A percentile compares a stretch with the other conserved stretches of the same genome.
phyloP scores from a whole-genome alignment of 2,329 filamentous ascomycete genomes.

The Xylariaceae sp. region DNA sequence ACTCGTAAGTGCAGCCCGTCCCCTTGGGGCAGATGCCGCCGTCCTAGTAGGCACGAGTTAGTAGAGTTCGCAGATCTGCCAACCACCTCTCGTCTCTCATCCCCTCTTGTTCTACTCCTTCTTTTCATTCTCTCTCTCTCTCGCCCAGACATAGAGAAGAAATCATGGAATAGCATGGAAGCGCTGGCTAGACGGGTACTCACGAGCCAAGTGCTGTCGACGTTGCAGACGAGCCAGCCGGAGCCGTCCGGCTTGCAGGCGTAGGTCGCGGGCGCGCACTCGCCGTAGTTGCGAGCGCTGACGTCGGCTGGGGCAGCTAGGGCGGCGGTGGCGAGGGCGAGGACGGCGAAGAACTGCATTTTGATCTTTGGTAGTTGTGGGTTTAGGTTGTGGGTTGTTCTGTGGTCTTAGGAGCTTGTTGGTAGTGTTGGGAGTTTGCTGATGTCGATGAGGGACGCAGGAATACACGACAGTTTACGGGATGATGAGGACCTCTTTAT shows the following conservation, averaged over 20 bases:
- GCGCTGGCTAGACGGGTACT: constrained; percentile 1
- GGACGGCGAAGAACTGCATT: constrained; percentile 23
- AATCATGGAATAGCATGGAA: not conserved
- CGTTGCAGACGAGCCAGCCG: constrained; percentile 27
- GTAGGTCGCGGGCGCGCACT: constrained; percentile 22
- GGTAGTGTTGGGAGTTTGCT: not conserved
- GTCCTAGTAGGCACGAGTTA: constrained; percentile 14
- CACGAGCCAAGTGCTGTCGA: constrained; percentile 23
- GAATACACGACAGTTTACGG: not conserved
- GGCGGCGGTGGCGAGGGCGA: constrained; percentile 14
- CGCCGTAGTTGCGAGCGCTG: not conserved
- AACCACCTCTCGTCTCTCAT: not conserved
- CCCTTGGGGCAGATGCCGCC: constrained; percentile 19
- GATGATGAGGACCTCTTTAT: no score
- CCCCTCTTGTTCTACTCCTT: no score
- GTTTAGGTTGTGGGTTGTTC: no score
- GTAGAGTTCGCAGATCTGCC: not conserved
- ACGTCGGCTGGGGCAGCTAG: constrained; percentile 12
- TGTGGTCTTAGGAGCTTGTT: not conserved
- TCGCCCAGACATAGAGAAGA: not conserved
- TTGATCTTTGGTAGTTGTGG: no score
- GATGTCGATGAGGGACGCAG: not conserved
- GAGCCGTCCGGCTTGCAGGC: constrained; percentile 23
- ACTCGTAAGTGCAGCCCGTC: constrained; percentile 20
- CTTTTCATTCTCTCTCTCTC: no score